phyloP scores from a whole-genome alignment of 1,284 basidiomycete genomes.

The Ustilago bromivora region DNA sequence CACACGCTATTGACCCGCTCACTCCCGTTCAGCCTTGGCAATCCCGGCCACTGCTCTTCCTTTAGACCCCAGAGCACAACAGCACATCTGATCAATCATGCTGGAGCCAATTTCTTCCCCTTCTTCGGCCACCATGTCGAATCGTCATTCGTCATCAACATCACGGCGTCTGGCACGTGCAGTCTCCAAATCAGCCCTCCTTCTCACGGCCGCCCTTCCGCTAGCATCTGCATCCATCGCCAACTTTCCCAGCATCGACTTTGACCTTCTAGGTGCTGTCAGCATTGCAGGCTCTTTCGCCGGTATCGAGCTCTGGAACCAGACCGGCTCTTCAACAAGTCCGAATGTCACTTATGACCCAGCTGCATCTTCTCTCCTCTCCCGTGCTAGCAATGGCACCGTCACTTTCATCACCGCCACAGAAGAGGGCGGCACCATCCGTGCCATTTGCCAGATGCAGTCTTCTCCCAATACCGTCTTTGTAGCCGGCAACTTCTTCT shows the following conservation, averaged over 20 bases:
- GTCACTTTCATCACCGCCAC: constrained; percentile 64
- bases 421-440: constrained; percentile 65
- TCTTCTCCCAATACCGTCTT: constrained; percentile 55
- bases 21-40: neutral
- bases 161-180: constrained; percentile 20
- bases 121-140: constrained; percentile 16
- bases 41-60: constrained; percentile 1
- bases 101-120: constrained; percentile 1
- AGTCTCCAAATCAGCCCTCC: constrained; percentile 27
- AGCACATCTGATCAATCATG: constrained; percentile 5
- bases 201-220: constrained; percentile 23
- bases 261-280: constrained; percentile 60
- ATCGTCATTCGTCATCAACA: constrained; percentile 9
- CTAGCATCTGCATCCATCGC: constrained; percentile 33
- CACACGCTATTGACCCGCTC: neutral
- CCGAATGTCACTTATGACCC: constrained; percentile 53
- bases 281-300: constrained; percentile 64
- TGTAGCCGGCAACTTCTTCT: constrained; percentile 69
- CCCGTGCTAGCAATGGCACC: constrained; percentile 60
- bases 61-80: neutral
- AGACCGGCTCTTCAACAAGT: constrained; percentile 45
- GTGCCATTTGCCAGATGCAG: constrained; percentile 65
- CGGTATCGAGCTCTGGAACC: constrained; percentile 58
- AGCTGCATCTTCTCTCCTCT: constrained; percentile 57
- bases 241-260: constrained; percentile 64